Evolutionary conservation across 2,329 filamentous ascomycete species (phyloP), one percentile per base, ranked within the genome.

Genomic region (Alternaria triticina): DNA sequence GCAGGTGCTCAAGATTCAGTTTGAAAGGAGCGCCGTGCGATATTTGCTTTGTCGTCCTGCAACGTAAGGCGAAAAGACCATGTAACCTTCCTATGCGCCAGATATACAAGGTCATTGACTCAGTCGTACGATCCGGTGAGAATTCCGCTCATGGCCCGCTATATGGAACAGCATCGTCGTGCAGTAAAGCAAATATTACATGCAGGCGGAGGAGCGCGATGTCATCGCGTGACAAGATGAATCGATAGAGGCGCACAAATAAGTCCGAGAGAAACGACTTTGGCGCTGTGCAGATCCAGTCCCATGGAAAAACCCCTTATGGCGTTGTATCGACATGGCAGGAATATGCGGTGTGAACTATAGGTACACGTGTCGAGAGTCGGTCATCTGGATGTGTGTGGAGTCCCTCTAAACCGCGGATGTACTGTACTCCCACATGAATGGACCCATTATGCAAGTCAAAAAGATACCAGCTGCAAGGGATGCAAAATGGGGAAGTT

Each of bases 321-420:
- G 27, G 27, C 23, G 23, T 25, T 27, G 54, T 43, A 56, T 47
- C 27, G 50, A 23, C 17, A 52, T 15, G 22, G 46, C 43, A 46
- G 59, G 44, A 70, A 72, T 44, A 64, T 71, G 64, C 72, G 73
- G 68, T 74, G 69, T 69, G 47, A 46, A 56, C 58, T 36, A 61
- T 28, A 52, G 28, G 54, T 65, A 73, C 67, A 73, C 69, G 69
- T 74, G 71, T 74, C 61, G 63, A 61, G 64, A 30, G 67, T 70
- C 60, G 66, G 63, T 65, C 66, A 64, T 45, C 36, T 27, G 36
- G 45, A 45, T 51, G 54, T 17, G 25, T 15, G n/a, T 57, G 47
- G 52, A 47, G 36, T 13, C 59, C 28, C 54, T 40, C 28, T 17
- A 30, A 46, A 33, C 54, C 20, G 46, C 59, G 15, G 17, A 52